A percentile compares a stretch with the other conserved stretches of the same genome.
These are phyloP conservation scores for Pleurostoma richardsiae DNA, from an alignment of 2,329 filamentous ascomycete genomes.

Conservation along the genomic window DNA sequence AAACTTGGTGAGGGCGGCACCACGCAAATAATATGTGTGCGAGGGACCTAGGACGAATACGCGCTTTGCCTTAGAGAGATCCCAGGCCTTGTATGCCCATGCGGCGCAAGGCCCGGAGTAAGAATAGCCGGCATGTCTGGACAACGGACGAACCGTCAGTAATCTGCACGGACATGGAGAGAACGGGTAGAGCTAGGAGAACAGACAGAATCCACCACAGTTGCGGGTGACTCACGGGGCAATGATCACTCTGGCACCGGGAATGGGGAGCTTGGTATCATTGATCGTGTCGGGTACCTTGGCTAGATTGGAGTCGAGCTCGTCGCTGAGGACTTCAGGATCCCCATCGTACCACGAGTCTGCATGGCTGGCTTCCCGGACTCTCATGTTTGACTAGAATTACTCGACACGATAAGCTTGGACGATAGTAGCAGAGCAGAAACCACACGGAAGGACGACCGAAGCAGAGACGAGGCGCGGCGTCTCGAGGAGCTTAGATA, in stretches of 20 bases:
- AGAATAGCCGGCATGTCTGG: slow-evolving; percentile 85
- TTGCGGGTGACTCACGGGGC: slow-evolving; percentile 72
- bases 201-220: not conserved
- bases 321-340: slow-evolving; percentile 49
- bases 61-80: slow-evolving; percentile 76
- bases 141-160: not conserved
- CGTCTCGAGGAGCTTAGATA: no score
- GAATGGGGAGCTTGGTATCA: slow-evolving; percentile 57
- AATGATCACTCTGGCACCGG: slow-evolving; percentile 78
- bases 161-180: slow-evolving; percentile 4
- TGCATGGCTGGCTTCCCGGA: slow-evolving; percentile 65
- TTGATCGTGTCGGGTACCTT: slow-evolving; percentile 64
- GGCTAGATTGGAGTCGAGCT: slow-evolving; percentile 73
- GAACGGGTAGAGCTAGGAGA: slow-evolving; percentile 1
- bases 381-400: no score
- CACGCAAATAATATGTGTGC: slow-evolving; percentile 76
- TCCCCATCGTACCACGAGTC: slow-evolving; percentile 80
- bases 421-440: no score
- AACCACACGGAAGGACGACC: no score
- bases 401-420: no score
- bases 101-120: slow-evolving; percentile 91
- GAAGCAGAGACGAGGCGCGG: no score
- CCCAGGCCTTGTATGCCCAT: slow-evolving; percentile 88
- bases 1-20: slow-evolving; percentile 72
- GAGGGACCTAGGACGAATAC: slow-evolving; percentile 92